phyloP scores from a whole-genome alignment of 2,329 filamentous ascomycete species.

The Aspergillus japonicus region DNA sequence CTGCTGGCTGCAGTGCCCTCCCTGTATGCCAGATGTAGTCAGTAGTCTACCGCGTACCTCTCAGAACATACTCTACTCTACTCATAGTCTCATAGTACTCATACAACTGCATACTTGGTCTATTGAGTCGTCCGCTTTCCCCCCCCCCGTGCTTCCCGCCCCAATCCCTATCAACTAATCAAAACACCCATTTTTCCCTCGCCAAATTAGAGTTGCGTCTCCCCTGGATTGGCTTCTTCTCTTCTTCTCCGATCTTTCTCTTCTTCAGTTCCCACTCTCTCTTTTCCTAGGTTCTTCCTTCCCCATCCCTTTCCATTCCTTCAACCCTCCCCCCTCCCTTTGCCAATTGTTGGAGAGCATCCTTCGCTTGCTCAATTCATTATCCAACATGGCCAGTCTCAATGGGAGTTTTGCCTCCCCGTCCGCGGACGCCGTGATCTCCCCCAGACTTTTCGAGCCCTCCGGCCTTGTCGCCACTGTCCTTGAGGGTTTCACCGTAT shows the following conservation, averaged over 20 bases:
- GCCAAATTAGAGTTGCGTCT: constrained; percentile 12
- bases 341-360: constrained; percentile 15
- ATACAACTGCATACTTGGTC: background rate
- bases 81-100: too few relatives aligned
- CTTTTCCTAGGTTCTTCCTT: constrained; percentile 1
- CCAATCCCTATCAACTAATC: constrained; percentile 1
- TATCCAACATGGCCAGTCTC: constrained; percentile 45
- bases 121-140: background rate
- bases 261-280: constrained; percentile 1
- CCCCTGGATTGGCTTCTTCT: constrained; percentile 9
- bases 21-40: background rate
- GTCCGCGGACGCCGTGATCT: constrained; percentile 61
- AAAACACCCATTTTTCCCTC: constrained; percentile 2
- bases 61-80: background rate
- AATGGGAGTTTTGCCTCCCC: constrained; percentile 71
- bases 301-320: constrained; percentile 7
- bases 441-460: constrained; percentile 51
- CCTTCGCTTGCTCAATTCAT: constrained; percentile 20
- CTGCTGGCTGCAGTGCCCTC: too few relatives aligned
- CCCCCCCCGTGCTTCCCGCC: background rate
- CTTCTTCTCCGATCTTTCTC: constrained; percentile 8
- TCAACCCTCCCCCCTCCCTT: constrained; percentile 7
- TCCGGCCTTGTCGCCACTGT: constrained; percentile 53
- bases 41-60: background rate
- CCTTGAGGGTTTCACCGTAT: constrained; percentile 60